phyloP scores from a whole-genome alignment of 2,329 filamentous ascomycete genomes.

The Trichoderma aggressivum region DNA sequence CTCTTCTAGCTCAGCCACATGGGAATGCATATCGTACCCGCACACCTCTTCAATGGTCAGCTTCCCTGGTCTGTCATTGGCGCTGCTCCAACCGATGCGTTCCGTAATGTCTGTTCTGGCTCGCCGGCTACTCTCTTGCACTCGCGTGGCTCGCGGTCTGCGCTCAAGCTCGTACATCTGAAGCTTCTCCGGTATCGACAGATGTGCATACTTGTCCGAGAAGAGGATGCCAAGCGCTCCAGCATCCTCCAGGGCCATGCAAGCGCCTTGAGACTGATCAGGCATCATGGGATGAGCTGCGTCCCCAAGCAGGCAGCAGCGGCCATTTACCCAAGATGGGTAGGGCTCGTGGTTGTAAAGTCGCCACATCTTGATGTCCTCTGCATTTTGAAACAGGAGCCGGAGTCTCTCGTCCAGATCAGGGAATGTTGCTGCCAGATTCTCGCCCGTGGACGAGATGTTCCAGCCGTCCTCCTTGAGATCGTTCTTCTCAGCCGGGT shows the following conservation, averaged over 20 bases:
- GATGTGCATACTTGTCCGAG: slow-evolving; percentile 35
- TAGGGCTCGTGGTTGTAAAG: slow-evolving; percentile 48
- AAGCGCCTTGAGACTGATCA: slow-evolving; percentile 63
- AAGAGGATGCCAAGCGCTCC: slow-evolving; percentile 59
- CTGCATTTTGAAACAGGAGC: slow-evolving; percentile 52
- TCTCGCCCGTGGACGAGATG: slow-evolving; percentile 47
- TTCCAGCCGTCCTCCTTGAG: slow-evolving; percentile 56
- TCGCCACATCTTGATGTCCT: slow-evolving; percentile 60
- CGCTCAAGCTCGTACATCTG: slow-evolving; percentile 48
- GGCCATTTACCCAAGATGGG: slow-evolving; percentile 45
- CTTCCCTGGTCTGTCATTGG: slow-evolving; percentile 51
- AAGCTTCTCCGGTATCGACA: slow-evolving; percentile 42
- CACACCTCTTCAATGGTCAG: slow-evolving; percentile 64
- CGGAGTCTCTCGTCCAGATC: slow-evolving; percentile 53
- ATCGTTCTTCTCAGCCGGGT: slow-evolving; percentile 55
- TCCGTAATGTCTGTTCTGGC: slow-evolving; percentile 54
- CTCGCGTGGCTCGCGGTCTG: slow-evolving; percentile 46
- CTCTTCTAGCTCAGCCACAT: slow-evolving; percentile 22
- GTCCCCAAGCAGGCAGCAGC: slow-evolving; percentile 56
- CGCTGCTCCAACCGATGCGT: slow-evolving; percentile 24
- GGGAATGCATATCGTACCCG: slow-evolving; percentile 39
- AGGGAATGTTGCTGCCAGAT: slow-evolving; percentile 55
- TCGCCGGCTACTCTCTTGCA: slow-evolving; percentile 50
- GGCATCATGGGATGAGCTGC: slow-evolving; percentile 67
- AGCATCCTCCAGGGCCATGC: slow-evolving; percentile 63